These are phyloP conservation scores for Polychytrium aggregatum DNA, from an alignment of 192 early-diverging fungal genomes.

Conservation along the genomic window DNA sequence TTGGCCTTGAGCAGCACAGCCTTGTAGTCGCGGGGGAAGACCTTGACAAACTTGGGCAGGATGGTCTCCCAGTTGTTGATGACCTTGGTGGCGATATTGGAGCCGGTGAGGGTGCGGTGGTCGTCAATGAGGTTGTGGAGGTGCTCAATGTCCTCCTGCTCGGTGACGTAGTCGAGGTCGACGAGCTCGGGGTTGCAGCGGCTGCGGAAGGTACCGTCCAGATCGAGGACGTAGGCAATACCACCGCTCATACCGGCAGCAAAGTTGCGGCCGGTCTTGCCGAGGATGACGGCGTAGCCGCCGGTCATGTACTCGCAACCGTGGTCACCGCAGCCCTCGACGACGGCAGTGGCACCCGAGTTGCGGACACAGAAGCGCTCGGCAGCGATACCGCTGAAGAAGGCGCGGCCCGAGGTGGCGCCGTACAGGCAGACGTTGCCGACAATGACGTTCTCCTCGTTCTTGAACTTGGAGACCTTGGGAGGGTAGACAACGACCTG, in stretches of 20 bases:
- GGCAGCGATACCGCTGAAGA: constrained; percentile 87
- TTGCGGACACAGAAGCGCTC: constrained; percentile 98
- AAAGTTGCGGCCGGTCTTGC: constrained; percentile 88
- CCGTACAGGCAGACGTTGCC: constrained; percentile 98
- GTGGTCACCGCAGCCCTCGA: constrained; percentile 96
- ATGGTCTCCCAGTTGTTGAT: constrained; percentile 57
- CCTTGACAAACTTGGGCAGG: constrained; percentile 79
- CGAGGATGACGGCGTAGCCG: constrained; percentile 82
- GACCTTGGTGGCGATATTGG: constrained; percentile 57
- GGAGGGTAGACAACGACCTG: constrained; percentile 83
- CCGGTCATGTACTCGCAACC: constrained; percentile 99
- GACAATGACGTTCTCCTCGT: constrained; percentile 83
- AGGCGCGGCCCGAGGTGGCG: constrained; percentile 83
- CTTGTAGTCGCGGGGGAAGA: constrained; percentile 89
- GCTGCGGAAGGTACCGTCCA: constrained; percentile 44
- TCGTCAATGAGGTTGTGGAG: constrained; percentile 68
- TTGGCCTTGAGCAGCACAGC: constrained; percentile 54
- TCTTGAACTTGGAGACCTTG: constrained; percentile 60
- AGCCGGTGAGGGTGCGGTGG: constrained; percentile 73
- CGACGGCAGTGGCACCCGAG: constrained; percentile 90
- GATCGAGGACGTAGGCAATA: constrained; percentile 85
- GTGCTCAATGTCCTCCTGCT: constrained; percentile 62
- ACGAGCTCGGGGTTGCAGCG: constrained; percentile 91
- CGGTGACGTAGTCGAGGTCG: constrained; percentile 67
- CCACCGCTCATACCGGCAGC: constrained; percentile 98